These are phyloP conservation scores for Cephaloascus albidus DNA, from an alignment of 805 yeast genomes.

Conservation along the genomic window DNA sequence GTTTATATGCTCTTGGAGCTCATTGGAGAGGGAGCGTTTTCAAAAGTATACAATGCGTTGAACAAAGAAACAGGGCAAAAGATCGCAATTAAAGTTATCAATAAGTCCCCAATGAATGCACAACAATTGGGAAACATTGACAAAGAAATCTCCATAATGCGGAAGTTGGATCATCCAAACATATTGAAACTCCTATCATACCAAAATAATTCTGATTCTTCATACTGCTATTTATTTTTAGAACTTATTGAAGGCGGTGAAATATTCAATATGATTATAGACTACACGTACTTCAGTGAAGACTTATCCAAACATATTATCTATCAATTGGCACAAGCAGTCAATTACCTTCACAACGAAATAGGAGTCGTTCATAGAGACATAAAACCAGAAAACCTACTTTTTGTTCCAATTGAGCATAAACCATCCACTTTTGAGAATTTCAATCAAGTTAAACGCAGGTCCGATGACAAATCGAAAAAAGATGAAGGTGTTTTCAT, in stretches of 20 bases:
- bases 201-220: conserved; percentile 33
- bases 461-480: conserved; percentile 51
- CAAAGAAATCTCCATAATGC: conserved; percentile 70
- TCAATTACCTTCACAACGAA: conserved; percentile 63
- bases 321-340: conserved; percentile 59
- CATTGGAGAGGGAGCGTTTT: conserved; percentile 86
- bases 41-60: conserved; percentile 69
- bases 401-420: conserved; percentile 48
- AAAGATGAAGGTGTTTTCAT: conserved; percentile 52
- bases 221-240: conserved; percentile 52
- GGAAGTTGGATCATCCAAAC: conserved; percentile 52
- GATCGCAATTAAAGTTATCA: conserved; percentile 72
- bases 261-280: conserved; percentile 70
- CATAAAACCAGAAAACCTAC: conserved; percentile 72
- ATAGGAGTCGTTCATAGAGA: conserved; percentile 72
- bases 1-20: neutral
- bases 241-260: conserved; percentile 76
- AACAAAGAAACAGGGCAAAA: conserved; percentile 28
- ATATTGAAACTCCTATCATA: conserved; percentile 46
- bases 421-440: conserved; percentile 24
- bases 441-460: conserved; percentile 22
- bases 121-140: conserved; percentile 48
- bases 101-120: conserved; percentile 43
- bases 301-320: conserved; percentile 66
- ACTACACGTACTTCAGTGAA: conserved; percentile 68